Base-by-base conservation (phyloP, 805 yeast species). In the Metschnikowia koreensis region DNA sequence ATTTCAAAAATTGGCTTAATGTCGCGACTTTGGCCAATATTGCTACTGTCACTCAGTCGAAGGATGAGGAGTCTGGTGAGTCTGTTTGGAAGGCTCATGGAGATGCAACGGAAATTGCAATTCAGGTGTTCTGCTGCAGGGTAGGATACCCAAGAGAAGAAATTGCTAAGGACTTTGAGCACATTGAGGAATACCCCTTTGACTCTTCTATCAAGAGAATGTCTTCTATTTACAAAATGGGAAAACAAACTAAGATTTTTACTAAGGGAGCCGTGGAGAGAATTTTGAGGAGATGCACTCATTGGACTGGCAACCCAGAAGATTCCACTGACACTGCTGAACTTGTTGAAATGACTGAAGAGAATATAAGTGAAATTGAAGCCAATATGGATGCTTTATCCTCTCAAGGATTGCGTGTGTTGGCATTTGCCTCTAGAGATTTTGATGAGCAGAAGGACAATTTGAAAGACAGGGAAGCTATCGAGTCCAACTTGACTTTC, bases 21-120 rank as follows among this genome's bases (percentile, higher is more conserved):
- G 73, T 86, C 44, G 89, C 96, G 1, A 80, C 94, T 1, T 69
- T 90, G 55, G 96, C 96, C 36, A 90, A 89, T 60, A 82, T 89
- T 61, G 93, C 96, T 3, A 75, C 76, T 10, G 83, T 89, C 11
- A 79, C 76, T 55, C 71, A 77, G 58, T 70, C 77, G 52, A 68
- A 64, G n/a, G 69, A 67, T 22, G 66, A 60, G 38, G 75, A 72
- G 15, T 78, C 78, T 31, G 67, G 69, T 1, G 69, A 68, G 41
- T 48, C 66, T 54, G 66, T 57, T 46, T 59, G 62, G 62, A 58
- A 59, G 38, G 61, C 60, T 3, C 62, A 59, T 27, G 62, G 62
- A 10, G 62, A 59, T 22, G 61, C 62, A n/a, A 59, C 62, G 4
- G 62, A 59, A 34, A 42, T 57, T 10, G 62, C 62, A 27, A 59